Percentiles rank a stretch among this genome's conserved stretches.
Conservation (phyloP, 306 rosid species). For the Castanea crenata region DNA sequence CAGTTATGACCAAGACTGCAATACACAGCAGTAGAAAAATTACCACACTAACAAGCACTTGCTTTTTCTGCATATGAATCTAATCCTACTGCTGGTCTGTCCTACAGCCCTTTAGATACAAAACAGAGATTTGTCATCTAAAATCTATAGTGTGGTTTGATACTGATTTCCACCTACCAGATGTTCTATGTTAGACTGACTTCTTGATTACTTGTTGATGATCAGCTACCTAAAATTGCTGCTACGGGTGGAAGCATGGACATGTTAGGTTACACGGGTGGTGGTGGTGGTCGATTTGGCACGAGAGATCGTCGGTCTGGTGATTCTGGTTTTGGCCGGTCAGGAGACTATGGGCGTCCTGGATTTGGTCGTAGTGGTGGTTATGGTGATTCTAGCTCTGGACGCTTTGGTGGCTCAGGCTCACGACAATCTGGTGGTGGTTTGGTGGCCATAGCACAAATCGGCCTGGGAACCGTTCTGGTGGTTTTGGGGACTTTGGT, state of each 20-base stretch:
- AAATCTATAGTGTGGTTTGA: neutral
- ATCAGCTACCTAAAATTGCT: slow-evolving; percentile 75
- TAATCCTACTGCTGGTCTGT: neutral
- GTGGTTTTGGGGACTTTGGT: slow-evolving; percentile 39
- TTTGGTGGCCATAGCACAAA: slow-evolving; percentile 42
- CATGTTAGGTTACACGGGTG: slow-evolving; percentile 48
- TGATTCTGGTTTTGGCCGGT: slow-evolving; percentile 42
- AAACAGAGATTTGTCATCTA: neutral
- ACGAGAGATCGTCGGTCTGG: slow-evolving; percentile 42
- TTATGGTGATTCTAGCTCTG: slow-evolving; percentile 30
- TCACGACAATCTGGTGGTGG: slow-evolving; percentile 39
- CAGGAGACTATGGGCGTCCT: slow-evolving; percentile 30
- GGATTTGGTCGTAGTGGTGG: slow-evolving; percentile 54
- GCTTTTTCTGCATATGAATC: neutral
- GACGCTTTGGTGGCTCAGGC: slow-evolving; percentile 45
- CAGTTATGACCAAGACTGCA: no score
- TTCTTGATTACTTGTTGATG: slow-evolving; percentile 26
- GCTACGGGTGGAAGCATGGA: slow-evolving; percentile 50
- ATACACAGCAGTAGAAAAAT: neutral
- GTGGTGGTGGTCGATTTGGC: slow-evolving; percentile 53
- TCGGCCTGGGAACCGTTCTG: slow-evolving; percentile 43
- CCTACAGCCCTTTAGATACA: neutral
- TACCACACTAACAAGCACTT: neutral
- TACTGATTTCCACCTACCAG: neutral
- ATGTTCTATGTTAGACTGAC: slow-evolving; percentile 12